phyloP scores from a whole-genome alignment of 176 grass and related monocot species.

The Aegilops umbellulata region DNA sequence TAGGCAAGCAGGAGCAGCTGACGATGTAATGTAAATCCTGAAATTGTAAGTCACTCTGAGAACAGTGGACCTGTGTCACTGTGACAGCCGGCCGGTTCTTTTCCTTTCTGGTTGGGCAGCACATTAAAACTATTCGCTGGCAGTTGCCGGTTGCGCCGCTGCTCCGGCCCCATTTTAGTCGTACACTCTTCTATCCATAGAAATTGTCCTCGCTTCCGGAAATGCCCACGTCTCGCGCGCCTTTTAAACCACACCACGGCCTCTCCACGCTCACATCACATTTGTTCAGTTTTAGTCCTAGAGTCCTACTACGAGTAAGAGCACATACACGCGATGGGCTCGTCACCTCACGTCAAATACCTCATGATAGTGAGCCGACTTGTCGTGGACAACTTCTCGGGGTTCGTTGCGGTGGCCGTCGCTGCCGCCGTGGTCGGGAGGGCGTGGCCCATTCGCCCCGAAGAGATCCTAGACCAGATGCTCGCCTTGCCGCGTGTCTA shows the following conservation, averaged over 20 bases:
- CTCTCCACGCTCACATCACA: neutral
- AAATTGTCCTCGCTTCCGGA: neutral
- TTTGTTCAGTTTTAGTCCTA: neutral
- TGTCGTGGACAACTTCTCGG: conserved; percentile 31
- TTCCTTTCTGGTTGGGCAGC: no score
- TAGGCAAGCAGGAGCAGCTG: no score
- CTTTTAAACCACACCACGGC: neutral
- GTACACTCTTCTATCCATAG: neutral
- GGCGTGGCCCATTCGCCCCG: neutral
- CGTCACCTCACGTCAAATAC: neutral
- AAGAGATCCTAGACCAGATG: neutral
- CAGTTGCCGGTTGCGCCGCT: no score
- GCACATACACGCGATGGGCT: neutral
- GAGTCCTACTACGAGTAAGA: no score
- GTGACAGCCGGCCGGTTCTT: no score
- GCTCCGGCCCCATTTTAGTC: no score
- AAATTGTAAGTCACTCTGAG: no score
- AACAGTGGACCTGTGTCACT: no score
- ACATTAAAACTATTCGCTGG: no score
- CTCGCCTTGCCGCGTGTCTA: neutral
- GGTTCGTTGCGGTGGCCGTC: neutral
- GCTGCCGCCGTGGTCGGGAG: neutral
- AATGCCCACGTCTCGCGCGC: neutral
- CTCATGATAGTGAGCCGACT: neutral
- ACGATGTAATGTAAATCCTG: no score